Evolutionary conservation across 2,329 filamentous ascomycete genomes (phyloP), one percentile per base, ranked within the genome.

Genomic region (Botrytis fabae): DNA sequence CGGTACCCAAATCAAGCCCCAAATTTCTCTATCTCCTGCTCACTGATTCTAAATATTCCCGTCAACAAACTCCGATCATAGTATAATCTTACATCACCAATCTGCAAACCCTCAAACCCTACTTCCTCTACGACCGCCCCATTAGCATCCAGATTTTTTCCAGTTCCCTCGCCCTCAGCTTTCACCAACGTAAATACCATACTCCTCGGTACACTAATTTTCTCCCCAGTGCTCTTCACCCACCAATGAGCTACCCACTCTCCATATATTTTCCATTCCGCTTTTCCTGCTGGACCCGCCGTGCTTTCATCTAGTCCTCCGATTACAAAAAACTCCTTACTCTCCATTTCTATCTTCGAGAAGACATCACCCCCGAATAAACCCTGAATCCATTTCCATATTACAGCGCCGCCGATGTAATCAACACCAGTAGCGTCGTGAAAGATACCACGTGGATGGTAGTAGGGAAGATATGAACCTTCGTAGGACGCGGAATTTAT

Each of bases 41-140:
- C 42, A 62, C 71, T 73, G 16, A 42, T 65, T 25, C 25, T 70
- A 16, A 73, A 71, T 6, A 71, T 25, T 12, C 40, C 61, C 62
- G 38, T 22, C 57, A 74, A 63, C 46, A 72, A 44, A 73, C 66
- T 75, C 32, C 72, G 28, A 72, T 75, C 74, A 65, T 75, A 74
- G 65, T 71, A 73, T 64, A 75, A 57, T 64, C 54, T 75, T 25
- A 73, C 69, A 65, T 75, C 72, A 32, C 18, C n/a, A 40, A 73
- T 73, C 46, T 75, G 68, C 66, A 75, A 66, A 16, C 73, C 73
- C 42, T 73, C 72, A 54, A 75, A 73, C 5, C 72, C 74, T 18
- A 73, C 35, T n/a, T 71, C 69, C 40, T 61, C 57, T 25, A 60
- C 66, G 35, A 28, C 14, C 18, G 9, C 61, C 5, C 40, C 61